Evolutionary conservation across 352 stramenopile species (phyloP).

Genomic region (Globisporangium polare): DNA sequence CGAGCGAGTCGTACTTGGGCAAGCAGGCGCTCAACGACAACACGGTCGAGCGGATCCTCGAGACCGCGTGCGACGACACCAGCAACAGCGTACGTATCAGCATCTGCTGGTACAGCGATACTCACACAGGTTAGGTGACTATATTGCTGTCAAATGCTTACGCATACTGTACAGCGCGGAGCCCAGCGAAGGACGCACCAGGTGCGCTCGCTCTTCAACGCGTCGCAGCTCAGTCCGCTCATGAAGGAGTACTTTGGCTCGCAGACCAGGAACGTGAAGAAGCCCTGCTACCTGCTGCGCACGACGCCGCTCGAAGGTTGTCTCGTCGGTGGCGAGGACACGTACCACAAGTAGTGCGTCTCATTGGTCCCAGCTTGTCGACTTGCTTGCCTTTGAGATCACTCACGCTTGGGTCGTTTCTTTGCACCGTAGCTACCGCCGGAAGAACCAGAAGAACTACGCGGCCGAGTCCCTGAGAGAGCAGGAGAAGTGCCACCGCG

Average conservation of each 20-base stretch:
- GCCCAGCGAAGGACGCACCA: slow-evolving; percentile 51
- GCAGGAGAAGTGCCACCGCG: slow-evolving; percentile 49
- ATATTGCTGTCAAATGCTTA: neutral
- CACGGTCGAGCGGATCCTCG: slow-evolving; percentile 55
- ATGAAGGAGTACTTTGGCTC: slow-evolving; percentile 75
- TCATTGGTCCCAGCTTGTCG: neutral
- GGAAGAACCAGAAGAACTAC: slow-evolving; percentile 41
- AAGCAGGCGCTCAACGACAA: slow-evolving; percentile 51
- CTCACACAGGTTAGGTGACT: neutral
- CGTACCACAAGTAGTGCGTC: slow-evolving; percentile 70
- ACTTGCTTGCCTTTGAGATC: neutral
- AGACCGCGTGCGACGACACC: slow-evolving; percentile 10
- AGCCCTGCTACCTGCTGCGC: slow-evolving; percentile 64
- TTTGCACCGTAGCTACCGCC: slow-evolving; percentile 32
- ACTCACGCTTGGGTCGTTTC: neutral
- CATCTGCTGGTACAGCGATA: neutral
- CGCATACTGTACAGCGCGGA: slow-evolving; percentile 2
- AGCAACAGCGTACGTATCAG: slow-evolving; percentile 3
- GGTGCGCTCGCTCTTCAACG: slow-evolving; percentile 68
- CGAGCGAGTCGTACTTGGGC: slow-evolving; percentile 50
- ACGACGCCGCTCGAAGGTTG: slow-evolving; percentile 71
- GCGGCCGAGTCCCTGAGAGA: slow-evolving; percentile 40
- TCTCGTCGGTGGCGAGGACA: slow-evolving; percentile 74
- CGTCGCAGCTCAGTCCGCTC: slow-evolving; percentile 71
- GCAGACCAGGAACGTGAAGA: slow-evolving; percentile 56